Base-by-base conservation (phyloP, 148 eudicot species). In the Amaranthus hypochondriacus region DNA sequence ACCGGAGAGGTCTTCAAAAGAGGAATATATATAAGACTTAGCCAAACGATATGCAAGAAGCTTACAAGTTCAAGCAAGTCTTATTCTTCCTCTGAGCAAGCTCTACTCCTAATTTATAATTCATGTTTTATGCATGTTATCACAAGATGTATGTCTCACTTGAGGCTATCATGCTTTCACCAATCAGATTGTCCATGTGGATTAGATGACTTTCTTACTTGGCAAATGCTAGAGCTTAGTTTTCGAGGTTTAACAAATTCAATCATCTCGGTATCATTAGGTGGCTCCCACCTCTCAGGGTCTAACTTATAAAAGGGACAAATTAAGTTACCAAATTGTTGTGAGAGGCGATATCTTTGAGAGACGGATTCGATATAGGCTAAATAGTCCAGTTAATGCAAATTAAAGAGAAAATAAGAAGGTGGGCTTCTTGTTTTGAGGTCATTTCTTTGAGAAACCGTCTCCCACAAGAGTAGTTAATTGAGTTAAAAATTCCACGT, bases 1-100 rank as follows among this genome's bases (percentile, higher is more conserved):
- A 86, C 88, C n/a, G 86, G 82, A 7, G 98, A 87, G 43, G 91
- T 80, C 87, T 91, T 91, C 66, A 93, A 86, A 70, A 89, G 87
- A 69, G 13, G 63, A 0, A 42, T 63, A 63, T 59, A 50, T 63
- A 63, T 59, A 50, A 77, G 82, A 70, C 74, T 68, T 18, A 44
- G 42, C 59, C 70, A 60, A 70, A 56, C 62, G 76, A 69, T 72
- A 71, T 77, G 62, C 80, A 77, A 77, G 78, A 66, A 65, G 66
- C 51, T 64, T 0, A 4, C 0, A 11, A 46, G 51, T 8, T 47
- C 48, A 55, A 56, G 54, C 9, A 44, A 73, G 82, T 79, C 90
- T 85, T 87, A 88, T 90, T 87, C 72, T 73, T 68, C 67, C 71
- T 81, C 69, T 58, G 70, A 65, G 56, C 68, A 78, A 70, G 72